A percentile compares a stretch with the other conserved stretches of the same genome.
phyloP scores from a whole-genome alignment of 768 basidiomycete genomes.

The Chalciporus chontae region DNA sequence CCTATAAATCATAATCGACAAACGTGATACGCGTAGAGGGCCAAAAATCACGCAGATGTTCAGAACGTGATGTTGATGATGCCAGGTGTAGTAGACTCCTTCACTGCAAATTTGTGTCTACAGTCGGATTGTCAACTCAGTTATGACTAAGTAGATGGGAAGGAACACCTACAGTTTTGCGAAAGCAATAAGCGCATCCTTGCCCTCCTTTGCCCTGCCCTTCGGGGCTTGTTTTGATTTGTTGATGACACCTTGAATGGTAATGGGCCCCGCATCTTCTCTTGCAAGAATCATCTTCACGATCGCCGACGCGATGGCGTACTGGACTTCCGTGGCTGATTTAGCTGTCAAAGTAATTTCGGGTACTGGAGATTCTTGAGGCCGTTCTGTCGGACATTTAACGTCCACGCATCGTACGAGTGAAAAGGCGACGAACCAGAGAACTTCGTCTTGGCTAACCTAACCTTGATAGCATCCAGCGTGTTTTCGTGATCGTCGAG shows the following conservation, averaged over 20 bases:
- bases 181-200: slow-evolving; percentile 7
- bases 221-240: background rate
- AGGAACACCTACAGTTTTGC: slow-evolving; percentile 13
- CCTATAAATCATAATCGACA: slow-evolving; percentile 17
- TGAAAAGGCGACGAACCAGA: slow-evolving; percentile 7
- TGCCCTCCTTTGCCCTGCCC: slow-evolving; percentile 1
- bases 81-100: slow-evolving; percentile 2
- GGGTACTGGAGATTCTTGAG: background rate
- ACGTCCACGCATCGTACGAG: background rate
- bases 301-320: slow-evolving; percentile 5
- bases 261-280: slow-evolving; percentile 19
- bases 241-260: slow-evolving; percentile 4
- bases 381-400: slow-evolving; percentile 11
- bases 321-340: slow-evolving; percentile 1
- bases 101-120: slow-evolving; percentile 20
- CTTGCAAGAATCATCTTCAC: slow-evolving; percentile 7
- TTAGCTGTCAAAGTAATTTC: slow-evolving; percentile 4
- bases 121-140: slow-evolving; percentile 6
- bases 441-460: slow-evolving; percentile 21
- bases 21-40: background rate
- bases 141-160: too few species aligned
- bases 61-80: slow-evolving; percentile 21
- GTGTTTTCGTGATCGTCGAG: slow-evolving; percentile 15
- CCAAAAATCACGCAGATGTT: background rate
- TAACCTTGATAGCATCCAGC: slow-evolving; percentile 6